Percentiles rank a stretch among this genome's conserved stretches.
Conservation (phyloP, 352 stramenopile species). For the Pythium insidiosum region DNA sequence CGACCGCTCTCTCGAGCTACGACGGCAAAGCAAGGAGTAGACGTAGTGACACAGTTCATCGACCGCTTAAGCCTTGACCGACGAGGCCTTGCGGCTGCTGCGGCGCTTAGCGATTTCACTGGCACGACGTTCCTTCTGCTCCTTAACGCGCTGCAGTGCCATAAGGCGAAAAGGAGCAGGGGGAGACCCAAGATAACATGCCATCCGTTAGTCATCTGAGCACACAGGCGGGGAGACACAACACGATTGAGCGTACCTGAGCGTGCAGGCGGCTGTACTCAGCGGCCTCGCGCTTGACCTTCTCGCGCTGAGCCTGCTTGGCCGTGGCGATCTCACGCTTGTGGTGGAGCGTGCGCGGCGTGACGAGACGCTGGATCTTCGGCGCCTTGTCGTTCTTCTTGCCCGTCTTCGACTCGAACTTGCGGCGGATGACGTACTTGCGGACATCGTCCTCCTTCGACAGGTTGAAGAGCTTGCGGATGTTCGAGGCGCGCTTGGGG, state of each 20-base stretch:
- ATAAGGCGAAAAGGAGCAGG: conserved; percentile 91
- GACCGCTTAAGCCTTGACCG: conserved; percentile 84
- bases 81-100: conserved; percentile 92
- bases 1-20: not conserved
- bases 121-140: conserved; percentile 96
- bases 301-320: conserved; percentile 84
- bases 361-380: conserved; percentile 99
- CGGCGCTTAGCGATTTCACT: conserved; percentile 98
- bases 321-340: conserved; percentile 87
- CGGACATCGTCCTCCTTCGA: conserved; percentile 99
- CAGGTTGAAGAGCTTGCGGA: conserved; percentile 99
- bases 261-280: conserved; percentile 97
- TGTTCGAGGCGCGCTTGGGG: conserved; percentile 99
- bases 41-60: conserved; percentile 25
- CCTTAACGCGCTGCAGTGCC: conserved; percentile 96
- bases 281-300: conserved; percentile 91
- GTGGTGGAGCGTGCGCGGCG: conserved; percentile 94
- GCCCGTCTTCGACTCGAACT: conserved; percentile 98
- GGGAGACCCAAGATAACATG: conserved; percentile 24
- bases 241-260: conserved; percentile 50
- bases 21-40: conserved; percentile 5
- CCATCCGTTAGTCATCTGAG: conserved; percentile 35
- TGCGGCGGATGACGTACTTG: conserved; percentile 99
- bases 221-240: conserved; percentile 1
- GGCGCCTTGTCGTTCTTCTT: conserved; percentile 97